A percentile compares a stretch with the other conserved stretches of the same genome.
Evolutionary conservation across 768 basidiomycete genomes (phyloP).

Genomic region (Boletus eberwhitei): DNA sequence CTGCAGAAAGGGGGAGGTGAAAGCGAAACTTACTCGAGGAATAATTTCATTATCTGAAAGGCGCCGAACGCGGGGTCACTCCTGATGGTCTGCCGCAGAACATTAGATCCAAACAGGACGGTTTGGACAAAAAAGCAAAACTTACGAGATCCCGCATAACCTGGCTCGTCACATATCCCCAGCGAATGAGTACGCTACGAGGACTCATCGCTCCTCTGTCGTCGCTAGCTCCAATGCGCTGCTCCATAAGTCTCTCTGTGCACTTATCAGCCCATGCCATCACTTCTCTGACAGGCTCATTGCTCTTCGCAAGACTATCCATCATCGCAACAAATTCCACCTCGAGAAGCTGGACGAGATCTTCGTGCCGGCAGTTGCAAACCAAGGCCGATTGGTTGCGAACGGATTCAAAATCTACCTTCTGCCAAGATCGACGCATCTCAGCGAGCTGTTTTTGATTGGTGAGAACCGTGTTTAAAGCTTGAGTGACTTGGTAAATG

Average conservation of each 20-base stretch:
- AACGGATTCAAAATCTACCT: slow-evolving; percentile 87
- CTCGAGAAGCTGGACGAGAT: slow-evolving; percentile 79
- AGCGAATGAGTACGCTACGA: slow-evolving; percentile 81
- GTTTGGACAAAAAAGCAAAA: slow-evolving; percentile 3
- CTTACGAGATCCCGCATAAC: slow-evolving; percentile 88
- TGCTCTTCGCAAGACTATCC: slow-evolving; percentile 67
- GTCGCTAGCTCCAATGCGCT: slow-evolving; percentile 58
- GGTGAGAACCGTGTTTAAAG: slow-evolving; percentile 81
- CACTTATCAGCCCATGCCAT: slow-evolving; percentile 93
- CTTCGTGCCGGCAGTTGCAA: slow-evolving; percentile 90
- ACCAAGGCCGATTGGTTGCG: slow-evolving; percentile 91
- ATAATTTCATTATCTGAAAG: slow-evolving; percentile 88
- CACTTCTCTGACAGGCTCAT: slow-evolving; percentile 79
- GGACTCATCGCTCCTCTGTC: slow-evolving; percentile 83
- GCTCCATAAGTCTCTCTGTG: slow-evolving; percentile 77
- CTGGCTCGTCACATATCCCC: slow-evolving; percentile 92
- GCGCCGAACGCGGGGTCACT: slow-evolving; percentile 92
- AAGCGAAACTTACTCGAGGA: slow-evolving; percentile 68
- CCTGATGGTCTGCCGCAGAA: slow-evolving; percentile 68
- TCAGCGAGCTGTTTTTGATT: slow-evolving; percentile 82
- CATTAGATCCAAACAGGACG: not conserved
- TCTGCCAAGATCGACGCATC: slow-evolving; percentile 85
- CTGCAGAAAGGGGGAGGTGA: not conserved
- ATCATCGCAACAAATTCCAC: slow-evolving; percentile 79
- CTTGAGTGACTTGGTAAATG: slow-evolving; percentile 89